Evolutionary conservation across 495 filamentous ascomycete species (phyloP), one percentile per base, ranked within the genome.

Genomic region (Penicillium argentinense): DNA sequence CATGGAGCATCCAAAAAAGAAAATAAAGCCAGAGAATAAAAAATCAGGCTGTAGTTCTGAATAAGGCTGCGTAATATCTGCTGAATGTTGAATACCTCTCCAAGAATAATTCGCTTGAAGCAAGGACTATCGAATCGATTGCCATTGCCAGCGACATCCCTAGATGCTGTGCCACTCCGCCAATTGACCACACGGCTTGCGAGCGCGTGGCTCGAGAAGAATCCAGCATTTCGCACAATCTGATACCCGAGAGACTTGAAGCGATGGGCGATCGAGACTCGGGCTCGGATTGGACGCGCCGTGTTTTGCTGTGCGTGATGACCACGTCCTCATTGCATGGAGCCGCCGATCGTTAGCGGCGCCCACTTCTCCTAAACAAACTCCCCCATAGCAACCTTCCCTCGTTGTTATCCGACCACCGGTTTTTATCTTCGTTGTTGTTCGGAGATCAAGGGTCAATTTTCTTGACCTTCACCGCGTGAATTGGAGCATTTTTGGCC

Each of bases 291-390:
- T 46, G 21, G 39, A 43, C 17, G 44, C 45, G 41, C 40, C 32
- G 18, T 34, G 40, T 49, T 46, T 42, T 53, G 46, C 45, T 52
- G 40, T 49, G 44, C 40, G 59, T 56, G 59, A 62, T 59, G 59
- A 51, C 56, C 56, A 60, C 53, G 56, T 63, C 59, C 45, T 40
- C 41, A 39, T 44, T 60, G 58, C 59, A 59, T 55, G 49, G 46
- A 54, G 44, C 45, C 51, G 59, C 56, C 59, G 59, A 60, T 63
- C 59, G 30, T 60, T 63, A 60, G 59, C 54, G 53, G 53, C 56
- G 56, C 53, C 59, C 56, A 54, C 51, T 45, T 56, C 53, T 57
- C 45, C 59, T 44, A 60, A 56, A 60, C 51, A 56, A 63, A 50
- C 19, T 23, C 53, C 45, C 56, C 50, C 44, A 26, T 34, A 39